Conservation (phyloP, 768 basidiomycete genomes). For the Hypsizygus marmoreus region DNA sequence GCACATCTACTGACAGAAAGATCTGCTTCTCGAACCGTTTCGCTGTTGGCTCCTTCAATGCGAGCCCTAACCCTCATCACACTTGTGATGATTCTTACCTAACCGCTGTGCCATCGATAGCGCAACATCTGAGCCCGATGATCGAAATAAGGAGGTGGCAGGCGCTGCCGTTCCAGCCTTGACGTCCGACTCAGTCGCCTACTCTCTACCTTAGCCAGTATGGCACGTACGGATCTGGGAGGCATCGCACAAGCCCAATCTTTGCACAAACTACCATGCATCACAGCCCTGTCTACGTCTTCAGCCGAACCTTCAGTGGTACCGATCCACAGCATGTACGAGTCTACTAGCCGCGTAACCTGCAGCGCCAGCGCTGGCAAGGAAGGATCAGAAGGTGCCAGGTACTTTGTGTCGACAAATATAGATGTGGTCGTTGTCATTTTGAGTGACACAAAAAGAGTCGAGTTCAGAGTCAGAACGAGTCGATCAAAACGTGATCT, state of each 20-base stretch:
- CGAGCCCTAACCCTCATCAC: constrained; percentile 11
- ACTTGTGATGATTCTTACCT: constrained; percentile 47
- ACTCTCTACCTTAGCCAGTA: constrained; percentile 9
- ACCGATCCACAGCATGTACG: constrained; percentile 85
- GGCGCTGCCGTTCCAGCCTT: constrained; percentile 40
- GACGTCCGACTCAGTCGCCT: constrained; percentile 10
- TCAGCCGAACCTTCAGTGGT: constrained; percentile 49
- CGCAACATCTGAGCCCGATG: constrained; percentile 61
- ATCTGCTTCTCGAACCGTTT: constrained; percentile 66
- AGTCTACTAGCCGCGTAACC: constrained; percentile 64
- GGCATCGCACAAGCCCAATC: constrained; percentile 91
- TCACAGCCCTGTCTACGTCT: constrained; percentile 48
- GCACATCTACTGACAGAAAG: constrained; percentile 69
- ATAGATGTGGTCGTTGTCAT: too few species aligned
- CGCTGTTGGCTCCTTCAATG: constrained; percentile 43
- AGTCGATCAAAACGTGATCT: too few species aligned
- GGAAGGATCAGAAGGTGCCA: constrained; percentile 50
- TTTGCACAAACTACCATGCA: constrained; percentile 57
- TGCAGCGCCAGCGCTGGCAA: constrained; percentile 66
- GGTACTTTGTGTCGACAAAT: constrained; percentile 49
- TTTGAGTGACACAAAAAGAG: too few species aligned
- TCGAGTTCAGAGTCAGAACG: too few species aligned
- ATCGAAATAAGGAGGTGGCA: constrained; percentile 67
- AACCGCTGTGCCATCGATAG: constrained; percentile 78
- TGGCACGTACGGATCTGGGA: constrained; percentile 35